A percentile compares a stretch with the other conserved stretches of the same genome.
These are phyloP conservation scores for Rhizopogon vesiculosus DNA, from an alignment of 768 basidiomycete genomes.

Conservation along the genomic window DNA sequence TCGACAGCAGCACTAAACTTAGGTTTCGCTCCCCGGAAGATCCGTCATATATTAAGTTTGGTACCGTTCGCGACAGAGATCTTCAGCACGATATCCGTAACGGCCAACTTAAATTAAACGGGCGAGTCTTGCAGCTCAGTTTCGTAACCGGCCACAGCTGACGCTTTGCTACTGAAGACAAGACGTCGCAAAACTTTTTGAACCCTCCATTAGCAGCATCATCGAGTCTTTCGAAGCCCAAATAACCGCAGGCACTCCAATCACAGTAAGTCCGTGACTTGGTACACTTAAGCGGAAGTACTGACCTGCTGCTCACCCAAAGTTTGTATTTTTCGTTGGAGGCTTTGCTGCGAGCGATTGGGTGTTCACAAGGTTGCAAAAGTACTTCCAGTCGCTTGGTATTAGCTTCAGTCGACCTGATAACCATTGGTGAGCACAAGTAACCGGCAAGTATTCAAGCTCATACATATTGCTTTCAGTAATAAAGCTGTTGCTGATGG, in stretches of 20 bases:
- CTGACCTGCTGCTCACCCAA: neutral
- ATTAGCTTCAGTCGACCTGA: slow-evolving; percentile 46
- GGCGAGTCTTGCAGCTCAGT: slow-evolving; percentile 18
- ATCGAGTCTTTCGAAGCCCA: slow-evolving; percentile 31
- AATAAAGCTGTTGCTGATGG: slow-evolving; percentile 54
- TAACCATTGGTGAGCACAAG: slow-evolving; percentile 43
- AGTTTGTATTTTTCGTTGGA: slow-evolving; percentile 47
- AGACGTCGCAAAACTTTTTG: slow-evolving; percentile 39
- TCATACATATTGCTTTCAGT: slow-evolving; percentile 19
- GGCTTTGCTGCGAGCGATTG: slow-evolving; percentile 50
- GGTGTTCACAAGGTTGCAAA: slow-evolving; percentile 39
- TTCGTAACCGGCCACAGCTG: neutral
- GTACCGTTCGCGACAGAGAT: slow-evolving; percentile 35
- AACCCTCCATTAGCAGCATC: slow-evolving; percentile 36
- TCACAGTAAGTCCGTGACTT: slow-evolving; percentile 24
- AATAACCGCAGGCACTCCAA: slow-evolving; percentile 22
- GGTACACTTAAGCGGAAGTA: neutral
- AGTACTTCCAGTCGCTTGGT: slow-evolving; percentile 31
- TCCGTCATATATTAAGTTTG: slow-evolving; percentile 37
- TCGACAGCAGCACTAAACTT: slow-evolving; percentile 36
- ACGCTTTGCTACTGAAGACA: slow-evolving; percentile 16
- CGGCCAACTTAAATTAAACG: slow-evolving; percentile 35
- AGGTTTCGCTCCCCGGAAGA: slow-evolving; percentile 37
- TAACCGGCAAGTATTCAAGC: neutral
- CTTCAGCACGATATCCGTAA: slow-evolving; percentile 31